These are phyloP conservation scores for Ophiognomonia clavigignenti-juglandacearum DNA, from an alignment of 2,329 filamentous ascomycete genomes.

Conservation along the genomic window DNA sequence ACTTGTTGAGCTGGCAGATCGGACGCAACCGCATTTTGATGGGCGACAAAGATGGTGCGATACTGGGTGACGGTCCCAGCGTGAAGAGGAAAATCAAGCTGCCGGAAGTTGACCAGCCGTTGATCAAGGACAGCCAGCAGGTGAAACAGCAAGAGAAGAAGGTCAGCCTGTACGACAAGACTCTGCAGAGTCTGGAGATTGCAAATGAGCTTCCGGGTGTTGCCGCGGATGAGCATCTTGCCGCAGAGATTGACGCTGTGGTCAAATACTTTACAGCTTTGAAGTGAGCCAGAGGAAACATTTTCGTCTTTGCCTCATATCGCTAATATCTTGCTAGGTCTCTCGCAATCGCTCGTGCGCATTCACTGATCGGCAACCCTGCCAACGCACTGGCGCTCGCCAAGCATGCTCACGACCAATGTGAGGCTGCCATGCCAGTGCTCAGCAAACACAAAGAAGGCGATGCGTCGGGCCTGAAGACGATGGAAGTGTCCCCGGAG, in stretches of 20 bases:
- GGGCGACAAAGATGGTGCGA: conserved; percentile 73
- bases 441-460: conserved; percentile 35
- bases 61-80: conserved; percentile 46
- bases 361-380: conserved; percentile 66
- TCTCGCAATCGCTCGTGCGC: conserved; percentile 79
- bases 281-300: conserved; percentile 52
- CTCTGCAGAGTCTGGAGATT: conserved; percentile 83
- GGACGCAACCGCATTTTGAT: conserved; percentile 87
- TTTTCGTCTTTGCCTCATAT: background rate
- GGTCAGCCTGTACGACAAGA: conserved; percentile 85
- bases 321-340: conserved; percentile 46
- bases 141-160: conserved; percentile 79
- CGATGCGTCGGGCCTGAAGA: conserved; percentile 48
- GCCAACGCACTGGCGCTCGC: conserved; percentile 83
- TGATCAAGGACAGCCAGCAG: conserved; percentile 48
- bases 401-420: conserved; percentile 63
- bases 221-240: conserved; percentile 72
- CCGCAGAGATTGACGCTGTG: conserved; percentile 73
- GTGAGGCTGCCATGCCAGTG: conserved; percentile 43
- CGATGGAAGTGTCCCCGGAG: conserved; percentile 59
- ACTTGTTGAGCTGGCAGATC: conserved; percentile 90
- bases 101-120: conserved; percentile 59
- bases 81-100: conserved; percentile 26
- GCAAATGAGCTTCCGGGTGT: conserved; percentile 87
- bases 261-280: conserved; percentile 81